Percentiles rank a stretch among this genome's conserved stretches.
These are phyloP conservation scores for Beauveria sp. DNA, from an alignment of 2,329 filamentous ascomycete species.

Conservation along the genomic window DNA sequence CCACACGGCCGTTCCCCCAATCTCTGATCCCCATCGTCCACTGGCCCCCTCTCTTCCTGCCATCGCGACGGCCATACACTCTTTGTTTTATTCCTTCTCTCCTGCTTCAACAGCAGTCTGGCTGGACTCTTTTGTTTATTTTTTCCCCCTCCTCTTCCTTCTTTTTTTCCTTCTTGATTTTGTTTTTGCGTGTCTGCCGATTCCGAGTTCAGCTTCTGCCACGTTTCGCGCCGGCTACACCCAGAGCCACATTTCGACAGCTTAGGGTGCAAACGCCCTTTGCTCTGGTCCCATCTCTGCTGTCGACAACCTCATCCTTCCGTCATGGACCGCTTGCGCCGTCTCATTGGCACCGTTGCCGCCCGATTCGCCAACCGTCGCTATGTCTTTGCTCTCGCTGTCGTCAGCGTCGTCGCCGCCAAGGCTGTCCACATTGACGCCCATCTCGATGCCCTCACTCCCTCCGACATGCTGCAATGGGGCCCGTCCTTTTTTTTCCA, in stretches of 20 bases:
- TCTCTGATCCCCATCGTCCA: neutral
- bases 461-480: conserved; percentile 8
- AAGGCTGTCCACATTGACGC: conserved; percentile 13
- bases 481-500: conserved; percentile 12
- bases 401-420: conserved; percentile 10
- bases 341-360: conserved; percentile 1
- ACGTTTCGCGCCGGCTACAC: neutral
- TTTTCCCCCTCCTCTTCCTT: neutral
- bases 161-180: neutral
- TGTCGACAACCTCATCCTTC: neutral
- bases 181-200: neutral
- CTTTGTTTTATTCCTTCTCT: neutral
- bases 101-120: neutral
- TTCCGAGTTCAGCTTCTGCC: no score
- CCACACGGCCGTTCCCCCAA: neutral
- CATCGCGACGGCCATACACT: neutral
- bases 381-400: conserved; percentile 11
- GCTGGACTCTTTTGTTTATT: neutral
- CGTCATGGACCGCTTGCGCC: conserved; percentile 5
- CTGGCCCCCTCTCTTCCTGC: neutral
- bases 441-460: conserved; percentile 10
- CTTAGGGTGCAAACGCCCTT: neutral
- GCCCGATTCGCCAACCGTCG: conserved; percentile 11
- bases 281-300: neutral
- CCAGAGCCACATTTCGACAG: neutral